These are phyloP conservation scores for Cyberlindnera xylosilytica DNA, from an alignment of 805 yeast species.

Conservation along the genomic window DNA sequence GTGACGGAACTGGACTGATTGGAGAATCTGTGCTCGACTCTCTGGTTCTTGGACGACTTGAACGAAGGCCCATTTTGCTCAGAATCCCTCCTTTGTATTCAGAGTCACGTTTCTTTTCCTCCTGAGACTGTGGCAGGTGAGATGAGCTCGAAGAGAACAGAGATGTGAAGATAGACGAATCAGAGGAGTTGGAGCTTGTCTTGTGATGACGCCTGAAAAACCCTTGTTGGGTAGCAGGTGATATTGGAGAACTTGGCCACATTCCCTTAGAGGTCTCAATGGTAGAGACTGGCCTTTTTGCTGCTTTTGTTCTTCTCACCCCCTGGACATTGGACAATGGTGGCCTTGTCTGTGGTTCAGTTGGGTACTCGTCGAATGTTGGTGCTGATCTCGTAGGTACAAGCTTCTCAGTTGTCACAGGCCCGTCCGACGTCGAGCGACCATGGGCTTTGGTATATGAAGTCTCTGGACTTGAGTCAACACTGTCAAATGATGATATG, in stretches of 20 bases:
- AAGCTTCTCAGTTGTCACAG: slow-evolving; percentile 20
- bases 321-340: neutral
- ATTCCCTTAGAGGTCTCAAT: slow-evolving; percentile 28
- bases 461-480: slow-evolving; percentile 20
- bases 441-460: slow-evolving; percentile 11
- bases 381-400: slow-evolving; percentile 37
- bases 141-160: slow-evolving; percentile 37
- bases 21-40: slow-evolving; percentile 18
- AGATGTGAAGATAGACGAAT: slow-evolving; percentile 41
- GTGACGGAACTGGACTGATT: slow-evolving; percentile 15
- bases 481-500: slow-evolving; percentile 22
- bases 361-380: slow-evolving; percentile 11
- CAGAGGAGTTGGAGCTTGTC: slow-evolving; percentile 63
- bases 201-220: slow-evolving; percentile 64
- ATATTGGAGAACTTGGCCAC: slow-evolving; percentile 33
- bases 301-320: slow-evolving; percentile 2
- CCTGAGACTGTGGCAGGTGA: slow-evolving; percentile 17
- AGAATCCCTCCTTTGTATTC: slow-evolving; percentile 21
- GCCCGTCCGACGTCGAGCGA: slow-evolving; percentile 29
- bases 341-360: slow-evolving; percentile 1
- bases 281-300: slow-evolving; percentile 35
- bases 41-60: slow-evolving; percentile 15
- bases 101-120: slow-evolving; percentile 15
- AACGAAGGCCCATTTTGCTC: slow-evolving; percentile 23
- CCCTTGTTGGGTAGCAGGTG: slow-evolving; percentile 34